Base-by-base conservation (phyloP, 164 flowering plant species). In the Sextonia rubra region DNA sequence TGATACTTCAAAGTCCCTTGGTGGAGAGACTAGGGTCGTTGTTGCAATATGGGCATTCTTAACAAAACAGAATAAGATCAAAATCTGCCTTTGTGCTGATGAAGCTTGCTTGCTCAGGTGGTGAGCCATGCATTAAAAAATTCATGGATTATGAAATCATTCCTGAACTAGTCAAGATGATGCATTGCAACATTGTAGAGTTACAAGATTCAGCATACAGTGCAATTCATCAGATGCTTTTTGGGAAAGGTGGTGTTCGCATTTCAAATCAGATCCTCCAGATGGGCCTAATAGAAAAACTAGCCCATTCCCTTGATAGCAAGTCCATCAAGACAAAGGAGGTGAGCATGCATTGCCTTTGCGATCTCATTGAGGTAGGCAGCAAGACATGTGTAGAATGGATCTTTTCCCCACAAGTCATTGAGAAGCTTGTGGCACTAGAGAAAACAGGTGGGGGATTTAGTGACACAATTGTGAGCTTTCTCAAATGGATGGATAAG, bases 121-220 rank as follows among this genome's bases (percentile, higher is more conserved):
- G 88, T 37, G 81, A 82, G 67, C 80, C 81, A 60, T 85, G 75
- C 79, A 80, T 81, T 11, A 77, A 48, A 56, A 82, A 85, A 60
- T 66, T 78, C 66, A 66, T 83, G 6, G 81, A 83, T 74, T 77
- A 75, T 58, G 81, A 83, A 48, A 69, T 83, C n/a, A 66, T 85
- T 61, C 83, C 83, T 7, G 80, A 75, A 65, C 75, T 85, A 4
- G 66, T 82, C 30, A 83, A 80, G 72, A 80, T 85, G 86, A 85
- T 85, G 86, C 84, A 82, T 17, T 77, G 82, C 77, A 72, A 72
- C 17, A 29, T 64, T 4, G 22, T 65, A 6, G 88, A 85, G 60
- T 67, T 83, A 71, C 86, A 83, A 75, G 86, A 83, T 71, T 81
- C 86, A 29, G 85, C 88, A 29, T 85, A 83, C 55, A 70, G 79